These are phyloP conservation scores for Nakazawaea peltata DNA, from an alignment of 805 yeast species.

Conservation along the genomic window DNA sequence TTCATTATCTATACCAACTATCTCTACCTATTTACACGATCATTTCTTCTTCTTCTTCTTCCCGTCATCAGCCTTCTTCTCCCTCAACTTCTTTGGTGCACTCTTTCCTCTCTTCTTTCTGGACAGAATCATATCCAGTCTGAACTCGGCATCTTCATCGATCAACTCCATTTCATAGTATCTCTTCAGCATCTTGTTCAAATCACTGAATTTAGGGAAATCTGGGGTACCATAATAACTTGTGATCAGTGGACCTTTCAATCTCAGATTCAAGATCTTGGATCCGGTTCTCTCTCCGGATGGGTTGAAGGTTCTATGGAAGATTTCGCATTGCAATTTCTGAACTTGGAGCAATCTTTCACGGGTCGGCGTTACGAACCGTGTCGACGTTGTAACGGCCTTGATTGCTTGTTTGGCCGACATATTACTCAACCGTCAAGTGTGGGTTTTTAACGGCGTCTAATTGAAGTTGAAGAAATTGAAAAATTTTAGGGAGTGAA, in stretches of 20 bases:
- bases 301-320: slow-evolving; percentile 69
- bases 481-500: no score
- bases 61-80: slow-evolving; percentile 30
- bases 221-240: slow-evolving; percentile 71
- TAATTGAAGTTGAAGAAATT: no score
- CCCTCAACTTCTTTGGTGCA: slow-evolving; percentile 67
- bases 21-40: neutral
- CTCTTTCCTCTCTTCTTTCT: slow-evolving; percentile 85
- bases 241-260: slow-evolving; percentile 66
- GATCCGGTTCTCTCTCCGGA: slow-evolving; percentile 59
- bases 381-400: slow-evolving; percentile 1
- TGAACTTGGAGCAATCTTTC: slow-evolving; percentile 48
- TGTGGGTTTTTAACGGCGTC: no score
- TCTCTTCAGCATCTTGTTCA: slow-evolving; percentile 39
- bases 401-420: slow-evolving; percentile 6
- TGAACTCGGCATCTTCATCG: slow-evolving; percentile 63
- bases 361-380: slow-evolving; percentile 24
- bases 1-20: no score
- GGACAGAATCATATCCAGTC: slow-evolving; percentile 53
- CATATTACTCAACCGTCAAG: no score
- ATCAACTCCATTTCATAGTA: slow-evolving; percentile 40
- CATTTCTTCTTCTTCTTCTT: slow-evolving; percentile 29
- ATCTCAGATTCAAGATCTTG: slow-evolving; percentile 56
- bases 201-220: slow-evolving; percentile 54
- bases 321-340: slow-evolving; percentile 55